Base-by-base conservation (phyloP, 2,329 filamentous ascomycete genomes). In the Pseudocercospora pini-densiflorae region DNA sequence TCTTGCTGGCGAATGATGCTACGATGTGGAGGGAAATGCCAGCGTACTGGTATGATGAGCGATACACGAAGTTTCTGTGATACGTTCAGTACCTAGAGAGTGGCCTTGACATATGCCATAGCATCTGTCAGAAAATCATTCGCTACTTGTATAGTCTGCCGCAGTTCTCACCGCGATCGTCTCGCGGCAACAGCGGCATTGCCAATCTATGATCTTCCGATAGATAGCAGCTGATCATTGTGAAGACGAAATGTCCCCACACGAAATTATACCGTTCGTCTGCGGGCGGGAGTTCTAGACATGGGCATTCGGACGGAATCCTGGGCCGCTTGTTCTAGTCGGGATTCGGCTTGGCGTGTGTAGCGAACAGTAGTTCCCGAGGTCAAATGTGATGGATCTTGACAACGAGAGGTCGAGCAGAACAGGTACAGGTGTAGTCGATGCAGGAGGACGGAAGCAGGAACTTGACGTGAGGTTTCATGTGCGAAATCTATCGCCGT, bases 361-460 rank as follows among this genome's bases (percentile, higher is more conserved):
- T 55, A 29, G 24, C 21, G 19, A 55, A 43, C 60, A 40, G 43
- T 21, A 43, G 60, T 55, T 43, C 47, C 49, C 49, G 47, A 54
- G 60, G 60, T 40, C 23, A 55, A 31, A 62, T 33, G 60, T 53
- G 45, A 49, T 62, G 19, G 47, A 31, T 62, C n/a, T 53, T 31
- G 59, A 62, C 21, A 24, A 36, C 49, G 59, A 62, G 23, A 62
- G 49, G 47, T 62, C 23, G 51, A 29, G 51, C 21, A 27, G 14
- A 31, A 27, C 6, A 54, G 51, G 9, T 31, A 16, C 36, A 40
- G 36, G 6, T 40, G 36, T 40, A 12, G 19, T 21, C 12, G 45
- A 53, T 53, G 49, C 49, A 27, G 10, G 19, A 53, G 49, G 49
- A 53, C 49, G 49, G 33, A 53, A 53, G 49, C 23, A 27, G 21